These are phyloP conservation scores for Penicillium steckii DNA, from an alignment of 495 filamentous ascomycete genomes.

Conservation along the genomic window DNA sequence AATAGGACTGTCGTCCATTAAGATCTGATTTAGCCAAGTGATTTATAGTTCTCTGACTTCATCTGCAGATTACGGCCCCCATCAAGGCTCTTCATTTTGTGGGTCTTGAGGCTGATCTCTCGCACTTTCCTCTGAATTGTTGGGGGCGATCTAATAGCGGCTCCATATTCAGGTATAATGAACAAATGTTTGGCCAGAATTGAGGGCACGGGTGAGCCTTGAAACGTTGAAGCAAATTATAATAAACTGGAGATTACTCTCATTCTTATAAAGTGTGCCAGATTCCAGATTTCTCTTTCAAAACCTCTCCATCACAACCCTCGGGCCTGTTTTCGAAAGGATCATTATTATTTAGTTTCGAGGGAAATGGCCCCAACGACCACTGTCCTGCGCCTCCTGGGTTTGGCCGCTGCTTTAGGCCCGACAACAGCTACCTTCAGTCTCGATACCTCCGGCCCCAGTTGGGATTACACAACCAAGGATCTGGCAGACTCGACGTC, in stretches of 20 bases:
- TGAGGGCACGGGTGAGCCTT: background rate
- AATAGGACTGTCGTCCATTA: no score
- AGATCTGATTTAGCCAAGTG: no score
- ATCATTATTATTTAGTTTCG: no score
- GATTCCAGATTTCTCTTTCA: no score
- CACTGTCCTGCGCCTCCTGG: conserved; percentile 13
- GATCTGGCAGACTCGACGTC: conserved; percentile 28
- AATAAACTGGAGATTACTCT: no score
- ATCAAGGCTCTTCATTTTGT: background rate
- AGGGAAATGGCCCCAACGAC: conserved; percentile 12
- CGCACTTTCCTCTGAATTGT: conserved; percentile 2
- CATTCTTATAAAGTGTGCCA: no score
- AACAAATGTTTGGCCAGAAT: no score
- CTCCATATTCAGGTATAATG: no score
- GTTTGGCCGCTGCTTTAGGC: conserved; percentile 14
- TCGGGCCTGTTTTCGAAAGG: no score
- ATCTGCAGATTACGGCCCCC: no score
- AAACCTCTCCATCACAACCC: no score
- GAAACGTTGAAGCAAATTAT: background rate
- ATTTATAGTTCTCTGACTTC: no score
- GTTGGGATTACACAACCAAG: conserved; percentile 30
- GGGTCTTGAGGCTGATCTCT: conserved; percentile 6
- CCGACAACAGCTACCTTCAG: conserved; percentile 24
- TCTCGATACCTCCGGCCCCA: conserved; percentile 20
- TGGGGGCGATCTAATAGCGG: conserved; percentile 9